Evolutionary conservation across 495 filamentous ascomycete genomes (phyloP).

Genomic region (Extremus antarcticus): DNA sequence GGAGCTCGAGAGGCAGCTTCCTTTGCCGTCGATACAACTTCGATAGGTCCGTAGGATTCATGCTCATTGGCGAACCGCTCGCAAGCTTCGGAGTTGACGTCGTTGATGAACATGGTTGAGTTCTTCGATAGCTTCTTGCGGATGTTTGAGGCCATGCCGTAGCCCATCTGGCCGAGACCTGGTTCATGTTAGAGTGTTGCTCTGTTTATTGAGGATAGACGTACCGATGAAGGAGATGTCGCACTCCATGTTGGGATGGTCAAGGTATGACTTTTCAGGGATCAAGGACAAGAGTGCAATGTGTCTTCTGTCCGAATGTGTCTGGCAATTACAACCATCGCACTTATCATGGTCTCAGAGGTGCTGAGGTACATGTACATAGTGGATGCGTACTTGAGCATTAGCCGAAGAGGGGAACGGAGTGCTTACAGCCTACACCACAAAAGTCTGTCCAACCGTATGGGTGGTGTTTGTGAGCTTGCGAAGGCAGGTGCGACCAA

Average conservation of each 20-base stretch:
- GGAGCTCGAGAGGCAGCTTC: not conserved
- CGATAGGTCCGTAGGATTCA: not conserved
- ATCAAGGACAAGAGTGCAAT: no score
- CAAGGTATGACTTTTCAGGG: not conserved
- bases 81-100: not conserved
- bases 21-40: not conserved
- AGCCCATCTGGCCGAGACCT: slow-evolving; percentile 1
- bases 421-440: not conserved
- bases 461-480: no score
- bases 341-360: no score
- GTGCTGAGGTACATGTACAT: not conserved
- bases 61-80: not conserved
- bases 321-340: not conserved
- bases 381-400: not conserved
- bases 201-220: not conserved
- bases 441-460: not conserved
- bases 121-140: not conserved
- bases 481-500: no score
- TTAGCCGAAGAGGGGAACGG: not conserved
- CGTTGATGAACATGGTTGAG: not conserved
- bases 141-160: not conserved
- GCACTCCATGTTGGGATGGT: not conserved
- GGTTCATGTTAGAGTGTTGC: not conserved
- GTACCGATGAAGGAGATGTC: slow-evolving; percentile 1
- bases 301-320: not conserved